Percentiles rank a stretch among this genome's conserved stretches.
These are phyloP conservation scores for Podila horticola DNA, from an alignment of 192 early-diverging fungal species.

Conservation along the genomic window DNA sequence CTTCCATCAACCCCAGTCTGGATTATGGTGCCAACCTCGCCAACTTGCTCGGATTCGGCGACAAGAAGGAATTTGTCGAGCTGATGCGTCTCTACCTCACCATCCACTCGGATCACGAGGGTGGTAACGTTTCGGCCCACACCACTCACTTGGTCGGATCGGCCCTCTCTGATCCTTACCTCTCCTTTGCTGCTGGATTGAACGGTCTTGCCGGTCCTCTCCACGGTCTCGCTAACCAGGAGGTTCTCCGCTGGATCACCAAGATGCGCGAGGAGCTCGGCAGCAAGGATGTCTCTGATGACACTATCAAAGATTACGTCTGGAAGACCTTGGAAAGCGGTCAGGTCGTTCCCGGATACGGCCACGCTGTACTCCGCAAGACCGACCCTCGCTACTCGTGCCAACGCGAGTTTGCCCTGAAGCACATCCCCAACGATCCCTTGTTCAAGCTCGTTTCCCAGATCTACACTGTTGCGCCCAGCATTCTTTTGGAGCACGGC, in stretches of 20 bases:
- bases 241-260: constrained; percentile 97
- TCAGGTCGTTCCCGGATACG: constrained; percentile 98
- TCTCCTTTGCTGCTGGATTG: constrained; percentile 95
- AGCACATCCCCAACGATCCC: constrained; percentile 96
- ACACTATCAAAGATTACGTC: constrained; percentile 96
- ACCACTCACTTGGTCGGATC: constrained; percentile 92
- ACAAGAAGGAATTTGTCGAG: constrained; percentile 92
- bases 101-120: constrained; percentile 99
- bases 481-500: constrained; percentile 96
- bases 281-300: constrained; percentile 83
- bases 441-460: constrained; percentile 96
- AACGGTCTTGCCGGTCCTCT: constrained; percentile 99
- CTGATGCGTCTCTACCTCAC: constrained; percentile 99
- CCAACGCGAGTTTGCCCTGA: constrained; percentile 98
- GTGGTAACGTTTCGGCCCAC: constrained; percentile 99
- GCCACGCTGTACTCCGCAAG: constrained; percentile 97
- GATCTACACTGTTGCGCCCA: constrained; percentile 96
- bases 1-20: constrained; percentile 84
- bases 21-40: constrained; percentile 98
- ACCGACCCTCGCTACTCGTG: constrained; percentile 96
- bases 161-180: constrained; percentile 98
- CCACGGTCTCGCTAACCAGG: constrained; percentile 99
- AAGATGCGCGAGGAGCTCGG: constrained; percentile 93
- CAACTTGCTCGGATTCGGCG: constrained; percentile 89
- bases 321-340: constrained; percentile 96